phyloP scores from a whole-genome alignment of 2,329 filamentous ascomycete species.

The Rasamsonia emersonii region DNA sequence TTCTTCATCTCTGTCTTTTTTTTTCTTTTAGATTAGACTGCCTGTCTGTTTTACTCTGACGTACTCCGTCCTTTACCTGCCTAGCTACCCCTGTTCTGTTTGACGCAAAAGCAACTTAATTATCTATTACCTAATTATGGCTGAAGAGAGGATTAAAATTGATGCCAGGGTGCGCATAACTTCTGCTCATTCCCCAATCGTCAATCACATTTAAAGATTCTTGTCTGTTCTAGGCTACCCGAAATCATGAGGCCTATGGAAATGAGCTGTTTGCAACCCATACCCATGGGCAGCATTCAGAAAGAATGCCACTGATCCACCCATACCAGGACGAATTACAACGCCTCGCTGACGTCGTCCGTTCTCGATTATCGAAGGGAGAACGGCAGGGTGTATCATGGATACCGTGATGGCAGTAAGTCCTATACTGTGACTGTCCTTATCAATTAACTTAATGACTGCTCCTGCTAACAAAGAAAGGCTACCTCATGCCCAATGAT shows the following conservation, averaged over 20 bases:
- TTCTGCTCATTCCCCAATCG: no score
- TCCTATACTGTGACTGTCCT: neutral
- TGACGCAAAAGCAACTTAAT: no score
- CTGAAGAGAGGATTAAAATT: no score
- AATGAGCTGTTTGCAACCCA: neutral
- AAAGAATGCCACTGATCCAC: neutral
- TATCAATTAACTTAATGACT: neutral
- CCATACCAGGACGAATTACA: neutral
- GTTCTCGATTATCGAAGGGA: conserved; percentile 16
- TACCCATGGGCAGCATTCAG: neutral
- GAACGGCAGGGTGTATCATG: conserved; percentile 28
- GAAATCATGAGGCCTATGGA: conserved; percentile 4
- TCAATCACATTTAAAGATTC: no score
- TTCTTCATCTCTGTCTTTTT: no score
- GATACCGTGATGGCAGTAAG: conserved; percentile 12
- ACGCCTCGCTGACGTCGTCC: conserved; percentile 3
- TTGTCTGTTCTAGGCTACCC: neutral
- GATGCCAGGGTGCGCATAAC: no score
- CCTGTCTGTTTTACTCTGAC: no score
- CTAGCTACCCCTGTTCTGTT: no score
- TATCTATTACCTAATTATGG: no score
- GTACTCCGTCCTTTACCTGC: no score
- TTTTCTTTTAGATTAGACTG: no score
- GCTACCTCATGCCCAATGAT: conserved; percentile 8
- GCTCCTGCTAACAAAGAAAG: neutral